Evolutionary conservation across 2,329 filamentous ascomycete genomes (phyloP).

Genomic region (Botrytis squamosa): DNA sequence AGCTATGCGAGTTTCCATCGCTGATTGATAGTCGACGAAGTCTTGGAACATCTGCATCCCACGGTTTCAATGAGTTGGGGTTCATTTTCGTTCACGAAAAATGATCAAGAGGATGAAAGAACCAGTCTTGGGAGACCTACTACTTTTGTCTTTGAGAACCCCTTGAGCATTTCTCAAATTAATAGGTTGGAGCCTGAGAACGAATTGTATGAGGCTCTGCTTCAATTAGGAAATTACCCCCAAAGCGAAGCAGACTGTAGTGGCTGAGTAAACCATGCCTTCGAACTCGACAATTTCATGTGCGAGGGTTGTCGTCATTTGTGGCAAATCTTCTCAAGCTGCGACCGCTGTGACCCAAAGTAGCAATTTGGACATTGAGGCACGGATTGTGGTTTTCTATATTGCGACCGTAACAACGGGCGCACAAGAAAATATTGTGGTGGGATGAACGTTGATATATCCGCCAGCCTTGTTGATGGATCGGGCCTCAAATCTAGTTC

Average conservation of each 20-base stretch:
- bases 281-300: not conserved
- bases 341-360: not conserved
- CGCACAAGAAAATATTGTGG: not conserved
- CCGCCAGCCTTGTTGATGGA: not conserved
- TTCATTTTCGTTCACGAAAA: not conserved
- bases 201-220: not conserved
- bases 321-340: not conserved
- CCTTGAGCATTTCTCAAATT: not conserved
- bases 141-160: not conserved
- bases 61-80: not conserved
- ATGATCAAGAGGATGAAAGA: not conserved
- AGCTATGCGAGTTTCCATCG: not conserved
- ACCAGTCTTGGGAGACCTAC: not conserved
- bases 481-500: not conserved
- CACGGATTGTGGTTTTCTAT: not conserved
- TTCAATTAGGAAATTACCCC: not conserved
- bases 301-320: not conserved
- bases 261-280: not conserved
- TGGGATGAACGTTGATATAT: not conserved
- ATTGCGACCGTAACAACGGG: not conserved
- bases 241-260: not conserved
- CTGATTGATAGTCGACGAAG: not conserved
- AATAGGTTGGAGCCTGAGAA: not conserved
- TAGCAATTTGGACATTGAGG: not conserved
- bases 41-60: not conserved